phyloP scores from a whole-genome alignment of 805 yeast species.

The Schwanniomyces vanrijiae region DNA sequence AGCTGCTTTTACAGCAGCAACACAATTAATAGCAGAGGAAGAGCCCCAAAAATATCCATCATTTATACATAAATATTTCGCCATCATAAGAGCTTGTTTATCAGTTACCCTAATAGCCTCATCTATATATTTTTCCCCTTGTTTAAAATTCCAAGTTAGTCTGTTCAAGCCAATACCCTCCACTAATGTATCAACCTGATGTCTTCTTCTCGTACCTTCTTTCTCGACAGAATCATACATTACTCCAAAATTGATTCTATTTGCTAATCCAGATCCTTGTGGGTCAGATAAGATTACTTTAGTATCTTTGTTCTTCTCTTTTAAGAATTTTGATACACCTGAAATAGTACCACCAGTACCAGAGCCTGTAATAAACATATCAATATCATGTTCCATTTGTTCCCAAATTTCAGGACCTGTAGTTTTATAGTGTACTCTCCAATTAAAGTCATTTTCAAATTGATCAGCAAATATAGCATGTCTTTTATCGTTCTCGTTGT shows the following conservation, averaged over 20 bases:
- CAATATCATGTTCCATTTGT: conserved; percentile 66
- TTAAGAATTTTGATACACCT: conserved; percentile 79
- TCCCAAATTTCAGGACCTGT: conserved; percentile 77
- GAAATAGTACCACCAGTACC: conserved; percentile 98
- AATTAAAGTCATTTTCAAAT: conserved; percentile 89
- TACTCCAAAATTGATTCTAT: conserved; percentile 84
- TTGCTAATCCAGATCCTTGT: conserved; percentile 89
- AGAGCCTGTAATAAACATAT: conserved; percentile 84
- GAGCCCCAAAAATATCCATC: conserved; percentile 94
- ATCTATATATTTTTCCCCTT: conserved; percentile 70
- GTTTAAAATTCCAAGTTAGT: conserved; percentile 74
- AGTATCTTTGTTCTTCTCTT: conserved; percentile 45
- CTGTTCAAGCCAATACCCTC: conserved; percentile 95
- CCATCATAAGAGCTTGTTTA: conserved; percentile 83
- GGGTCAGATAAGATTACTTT: conserved; percentile 84
- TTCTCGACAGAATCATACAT: conserved; percentile 88
- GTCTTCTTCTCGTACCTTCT: conserved; percentile 92
- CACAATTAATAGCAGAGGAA: conserved; percentile 91
- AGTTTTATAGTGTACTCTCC: conserved; percentile 76
- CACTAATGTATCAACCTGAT: conserved; percentile 91
- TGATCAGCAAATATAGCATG: conserved; percentile 91
- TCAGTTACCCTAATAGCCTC: conserved; percentile 81
- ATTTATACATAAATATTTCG: conserved; percentile 70
- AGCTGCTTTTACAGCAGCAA: conserved; percentile 70
- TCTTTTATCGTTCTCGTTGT: conserved; percentile 32